Percentiles rank a stretch among this genome's conserved stretches.
phyloP scores from a whole-genome alignment of 1,284 basidiomycete species.

The Vanrija sp. region DNA sequence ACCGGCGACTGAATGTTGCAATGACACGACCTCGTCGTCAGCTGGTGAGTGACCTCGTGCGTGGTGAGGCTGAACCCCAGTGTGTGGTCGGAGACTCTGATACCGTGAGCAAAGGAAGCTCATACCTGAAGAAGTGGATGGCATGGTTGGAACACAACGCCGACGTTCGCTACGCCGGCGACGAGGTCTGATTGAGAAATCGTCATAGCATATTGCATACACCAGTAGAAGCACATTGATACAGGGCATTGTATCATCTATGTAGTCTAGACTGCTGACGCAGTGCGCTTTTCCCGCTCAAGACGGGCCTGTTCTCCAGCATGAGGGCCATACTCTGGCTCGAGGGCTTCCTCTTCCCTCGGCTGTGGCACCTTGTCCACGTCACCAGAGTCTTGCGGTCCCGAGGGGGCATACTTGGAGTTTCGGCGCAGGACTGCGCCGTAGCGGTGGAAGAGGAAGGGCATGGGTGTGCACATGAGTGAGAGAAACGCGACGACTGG shows the following conservation, averaged over 20 bases:
- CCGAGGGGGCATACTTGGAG: conserved; percentile 27
- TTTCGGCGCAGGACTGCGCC: conserved; percentile 42
- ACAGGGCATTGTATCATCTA: neutral
- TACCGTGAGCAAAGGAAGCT: conserved; percentile 75
- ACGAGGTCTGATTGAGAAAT: conserved; percentile 15
- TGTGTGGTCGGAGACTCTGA: conserved; percentile 87
- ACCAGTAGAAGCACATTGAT: too few species aligned
- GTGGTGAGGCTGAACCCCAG: conserved; percentile 47
- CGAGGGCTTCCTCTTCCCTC: conserved; percentile 21
- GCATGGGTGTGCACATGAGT: conserved; percentile 57
- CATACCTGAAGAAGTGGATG: conserved; percentile 83
- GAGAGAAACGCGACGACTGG: conserved; percentile 60
- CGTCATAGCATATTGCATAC: too few species aligned
- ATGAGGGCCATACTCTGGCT: conserved; percentile 34
- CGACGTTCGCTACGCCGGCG: conserved; percentile 76
- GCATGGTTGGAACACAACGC: conserved; percentile 83
- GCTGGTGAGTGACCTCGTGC: conserved; percentile 56
- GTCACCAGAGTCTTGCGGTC: neutral
- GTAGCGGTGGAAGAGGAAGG: conserved; percentile 52
- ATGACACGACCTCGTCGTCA: conserved; percentile 93
- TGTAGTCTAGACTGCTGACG: neutral
- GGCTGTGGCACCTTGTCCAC: conserved; percentile 11
- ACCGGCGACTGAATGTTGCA: conserved; percentile 83
- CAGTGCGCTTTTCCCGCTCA: neutral
- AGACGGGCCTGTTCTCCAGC: conserved; percentile 22